Evolutionary conservation across 1,139 yeast species (phyloP), one percentile per base, ranked within the genome.

Genomic region (Lodderomyces elongisporus): DNA sequence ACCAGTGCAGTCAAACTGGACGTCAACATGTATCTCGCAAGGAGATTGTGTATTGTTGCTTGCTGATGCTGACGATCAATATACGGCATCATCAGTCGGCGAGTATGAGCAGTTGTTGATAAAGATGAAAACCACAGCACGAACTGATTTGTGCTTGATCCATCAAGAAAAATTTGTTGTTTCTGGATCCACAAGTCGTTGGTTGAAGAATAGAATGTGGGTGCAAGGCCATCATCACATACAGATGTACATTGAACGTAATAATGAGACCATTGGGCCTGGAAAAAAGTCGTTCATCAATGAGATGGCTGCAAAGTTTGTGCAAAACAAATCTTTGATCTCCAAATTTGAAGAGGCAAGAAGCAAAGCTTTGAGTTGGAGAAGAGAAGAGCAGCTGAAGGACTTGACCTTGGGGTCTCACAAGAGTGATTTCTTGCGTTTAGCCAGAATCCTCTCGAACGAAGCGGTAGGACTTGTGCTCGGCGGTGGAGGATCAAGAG

Each of bases 401-500:
- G 75, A 27, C 15, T 73, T 42, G 61, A 70, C 8, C 62, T 79
- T 6, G 62, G 69, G 73, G 45, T 61, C 74, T 10, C 88, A 85
- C 52, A 91, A 91, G 56, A 83, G 81, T 52, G 98, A 91, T 53
- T 91, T 91, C 52, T 67, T 85, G 55, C 70, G 98, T 37, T 61
- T 91, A 23, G 98, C 98, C 0, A 70, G 98, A 46, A 74, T 91
- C 10, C 60, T 91, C 17, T 85, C 96, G 0, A 95, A 95, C 12
- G 88, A 88, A 53, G 95, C 96, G 0, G 87, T 91, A 25, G 98
- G 97, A 0, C 64, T 91, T 14, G 96, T 91, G 3, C 66, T 91
- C 6, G 98, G 98, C 3, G 98, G 98, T 10, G 98, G 98, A 29
- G 98, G 98, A 20, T 95, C 98, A 0, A 70, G 98, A 47, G 98